Evolutionary conservation across 2,329 filamentous ascomycete genomes (phyloP).

Genomic region (Trichophyton mentagrophytes): DNA sequence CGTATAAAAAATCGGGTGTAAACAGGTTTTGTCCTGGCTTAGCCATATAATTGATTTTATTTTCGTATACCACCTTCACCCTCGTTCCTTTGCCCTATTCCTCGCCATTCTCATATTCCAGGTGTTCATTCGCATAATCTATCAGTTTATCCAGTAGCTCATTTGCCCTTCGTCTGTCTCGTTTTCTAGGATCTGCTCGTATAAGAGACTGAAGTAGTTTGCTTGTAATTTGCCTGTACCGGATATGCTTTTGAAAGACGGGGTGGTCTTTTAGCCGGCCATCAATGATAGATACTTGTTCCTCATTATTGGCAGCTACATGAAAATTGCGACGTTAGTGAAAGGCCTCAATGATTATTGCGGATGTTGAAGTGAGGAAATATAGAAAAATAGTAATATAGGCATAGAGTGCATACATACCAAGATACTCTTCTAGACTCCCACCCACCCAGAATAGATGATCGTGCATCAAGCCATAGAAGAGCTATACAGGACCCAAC

Average conservation of each 20-base stretch:
- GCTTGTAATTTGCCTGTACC: neutral
- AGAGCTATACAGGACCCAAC: neutral
- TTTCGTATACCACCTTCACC: neutral
- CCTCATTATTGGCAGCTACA: no score
- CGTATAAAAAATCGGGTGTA: neutral
- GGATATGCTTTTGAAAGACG: neutral
- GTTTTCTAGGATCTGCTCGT: neutral
- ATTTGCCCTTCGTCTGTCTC: neutral
- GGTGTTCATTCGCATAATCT: neutral
- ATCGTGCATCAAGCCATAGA: neutral
- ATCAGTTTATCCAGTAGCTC: neutral
- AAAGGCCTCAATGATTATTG: no score
- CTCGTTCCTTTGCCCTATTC: neutral
- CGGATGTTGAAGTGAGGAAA: neutral
- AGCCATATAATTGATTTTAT: neutral
- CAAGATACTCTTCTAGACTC: neutral
- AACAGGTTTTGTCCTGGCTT: neutral
- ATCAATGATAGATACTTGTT: neutral
- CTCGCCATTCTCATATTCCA: neutral
- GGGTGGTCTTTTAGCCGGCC: neutral
- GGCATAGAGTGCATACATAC: neutral
- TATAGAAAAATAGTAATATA: neutral
- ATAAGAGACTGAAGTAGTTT: neutral
- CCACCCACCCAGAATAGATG: neutral
- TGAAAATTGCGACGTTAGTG: no score